Base-by-base conservation (phyloP, 1,139 yeast species). In the Magnusiomyces tetraspermus region DNA sequence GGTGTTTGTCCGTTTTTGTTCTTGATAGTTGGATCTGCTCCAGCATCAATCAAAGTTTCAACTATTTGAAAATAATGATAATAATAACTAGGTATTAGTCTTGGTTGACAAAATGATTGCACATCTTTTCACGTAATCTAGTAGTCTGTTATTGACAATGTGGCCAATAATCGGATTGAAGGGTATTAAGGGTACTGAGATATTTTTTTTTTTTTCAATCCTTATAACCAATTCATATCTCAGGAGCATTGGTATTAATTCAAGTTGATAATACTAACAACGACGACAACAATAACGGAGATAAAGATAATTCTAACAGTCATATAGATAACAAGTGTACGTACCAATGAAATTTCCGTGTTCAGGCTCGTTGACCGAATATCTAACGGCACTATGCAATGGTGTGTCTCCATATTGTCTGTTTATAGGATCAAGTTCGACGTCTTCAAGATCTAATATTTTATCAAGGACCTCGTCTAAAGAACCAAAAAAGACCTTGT, bases 1-100 rank as follows among this genome's bases (percentile, higher is more conserved):
- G 98, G 96, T 61, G 78, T 83, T 62, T 83, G 77, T 30, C 84
- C 82, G n/a, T 69, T 68, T 49, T 75, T 76, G 63, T 83, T 83
- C 58, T 67, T 72, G 49, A 78, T 69, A 59, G 75, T 69, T 4
- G 95, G 89, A 68, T 90, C 95, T 1, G 95, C 83, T 1, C 97
- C 98, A 37, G 95, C 96, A 63, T 90, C 97, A 55, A 92, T 74
- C 58, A 92, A 75, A 66, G 85, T 85, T 62, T 88, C 95, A 76
- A 57, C 66, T 56, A 46, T 11, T 26, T 36, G 17, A 36, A 13
- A 36, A n/a, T 10, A 36, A n/a, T 30, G 33, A 30, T 30, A 30
- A 30, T 8, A 30, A 13, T 30, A 8, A 30, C 33, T 30, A n/a
- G n/a, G n/a, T n/a, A n/a, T n/a, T n/a, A n/a, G n/a, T n/a, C n/a